Evolutionary conservation across 495 filamentous ascomycete genomes (phyloP).

Genomic region (Penicillium paradoxum): DNA sequence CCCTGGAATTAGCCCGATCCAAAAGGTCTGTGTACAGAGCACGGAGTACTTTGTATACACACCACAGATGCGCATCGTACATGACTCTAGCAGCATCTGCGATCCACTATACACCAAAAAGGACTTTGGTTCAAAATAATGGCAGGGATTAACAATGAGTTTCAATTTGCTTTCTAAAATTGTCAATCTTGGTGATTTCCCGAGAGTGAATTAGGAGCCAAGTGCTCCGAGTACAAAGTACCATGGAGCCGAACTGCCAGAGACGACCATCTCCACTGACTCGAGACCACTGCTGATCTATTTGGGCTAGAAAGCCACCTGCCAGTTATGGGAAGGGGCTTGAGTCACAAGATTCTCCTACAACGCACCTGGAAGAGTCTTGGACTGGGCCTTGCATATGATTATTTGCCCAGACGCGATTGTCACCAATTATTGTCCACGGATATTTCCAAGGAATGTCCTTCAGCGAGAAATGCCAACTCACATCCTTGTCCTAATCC

Average conservation of each 20-base stretch:
- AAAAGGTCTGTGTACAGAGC: background rate
- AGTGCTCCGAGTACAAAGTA: too few relatives aligned
- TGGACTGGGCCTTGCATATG: background rate
- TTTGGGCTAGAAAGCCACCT: background rate
- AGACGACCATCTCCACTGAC: background rate
- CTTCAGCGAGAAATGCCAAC: background rate
- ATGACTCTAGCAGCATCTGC: conserved; percentile 7
- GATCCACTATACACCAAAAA: conserved; percentile 4
- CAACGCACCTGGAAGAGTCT: background rate
- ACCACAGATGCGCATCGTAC: conserved; percentile 5
- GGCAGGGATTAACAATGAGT: conserved; percentile 6
- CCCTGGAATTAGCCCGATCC: background rate
- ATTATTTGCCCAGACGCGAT: conserved; percentile 8
- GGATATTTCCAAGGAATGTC: conserved; percentile 5
- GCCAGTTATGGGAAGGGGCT: background rate
- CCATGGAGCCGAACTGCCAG: background rate
- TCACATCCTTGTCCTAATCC: background rate
- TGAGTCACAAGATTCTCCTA: background rate
- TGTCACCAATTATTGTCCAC: background rate
- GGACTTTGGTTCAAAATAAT: background rate
- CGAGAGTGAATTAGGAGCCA: too few relatives aligned
- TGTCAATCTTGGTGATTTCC: too few relatives aligned
- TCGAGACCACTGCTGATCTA: background rate
- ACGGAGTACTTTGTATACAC: background rate
- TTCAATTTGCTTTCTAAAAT: too few relatives aligned